Evolutionary conservation across 2,329 filamentous ascomycete species (phyloP), one percentile per base, ranked within the genome.

Genomic region (Alternaria gansuensis): DNA sequence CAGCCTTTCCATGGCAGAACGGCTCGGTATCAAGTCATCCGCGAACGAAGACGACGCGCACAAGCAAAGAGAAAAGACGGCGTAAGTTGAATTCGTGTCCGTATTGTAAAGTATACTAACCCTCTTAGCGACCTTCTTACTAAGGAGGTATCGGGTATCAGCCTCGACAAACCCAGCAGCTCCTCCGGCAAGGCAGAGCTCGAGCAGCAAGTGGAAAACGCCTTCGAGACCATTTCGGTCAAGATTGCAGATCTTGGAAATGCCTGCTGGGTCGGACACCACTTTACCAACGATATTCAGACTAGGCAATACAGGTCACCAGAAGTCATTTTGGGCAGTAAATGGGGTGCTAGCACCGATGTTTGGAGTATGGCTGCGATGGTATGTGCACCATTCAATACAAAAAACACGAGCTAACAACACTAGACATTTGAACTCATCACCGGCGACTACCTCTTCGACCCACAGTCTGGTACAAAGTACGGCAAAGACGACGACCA

Each of bases 291-390:
- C 76, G 95, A 99, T 77, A 99, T 99, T 72, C 95, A 99, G 78
- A 99, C 95, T 8, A 86, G 95, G 72, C 95, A 99, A 80, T 99
- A 99, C 79, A 86, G 95, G 57, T 98, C 95, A 1, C 95, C 95
- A 1, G 95, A 99, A 79, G 95, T 99, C 56, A 98, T 99, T 60
- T 82, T 99, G 21, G 95, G 95, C 37, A 88, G 93, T 3, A 98
- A 98, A 82, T 99, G 95, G 95, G 95, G 95, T 67, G 95, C 95
- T n/a, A 98, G 94, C 76, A 98, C 95, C 2, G 95, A 99, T 79
- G 91, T 98, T 7, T 99, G 95, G 95, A 98, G 94, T 80, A 99
- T 99, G 95, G 93, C 95, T 59, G 91, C 91, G 68, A 99, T 99
- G 95, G 95, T 98, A 84, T 71, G 87, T 75, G 26, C 10, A 6